A percentile compares a stretch with the other conserved stretches of the same genome.
These are phyloP conservation scores for Persicaria maculosa DNA, from an alignment of 148 eudicot genomes.

Conservation along the genomic window DNA sequence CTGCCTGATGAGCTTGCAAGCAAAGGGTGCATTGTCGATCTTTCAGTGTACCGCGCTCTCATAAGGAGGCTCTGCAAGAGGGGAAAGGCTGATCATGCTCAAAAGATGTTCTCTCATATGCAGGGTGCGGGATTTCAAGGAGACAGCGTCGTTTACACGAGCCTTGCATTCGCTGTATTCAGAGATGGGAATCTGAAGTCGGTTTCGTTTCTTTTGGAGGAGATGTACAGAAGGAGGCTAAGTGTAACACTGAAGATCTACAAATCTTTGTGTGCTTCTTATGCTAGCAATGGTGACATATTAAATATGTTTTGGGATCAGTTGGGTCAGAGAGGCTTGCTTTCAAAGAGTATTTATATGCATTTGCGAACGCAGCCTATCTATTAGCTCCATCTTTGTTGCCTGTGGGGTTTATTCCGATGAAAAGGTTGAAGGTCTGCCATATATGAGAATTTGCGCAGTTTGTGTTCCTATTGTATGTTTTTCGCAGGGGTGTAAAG, in stretches of 20 bases:
- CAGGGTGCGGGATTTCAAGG: conserved; percentile 60
- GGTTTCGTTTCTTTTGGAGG: conserved; percentile 54
- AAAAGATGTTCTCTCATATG: conserved; percentile 46
- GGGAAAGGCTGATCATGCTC: conserved; percentile 57
- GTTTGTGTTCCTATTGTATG: too few relatives aligned
- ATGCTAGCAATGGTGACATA: conserved; percentile 32
- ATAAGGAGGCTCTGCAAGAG: conserved; percentile 71
- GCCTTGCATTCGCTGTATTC: conserved; percentile 61
- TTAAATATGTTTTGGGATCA: conserved; percentile 63
- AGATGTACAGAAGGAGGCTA: conserved; percentile 67
- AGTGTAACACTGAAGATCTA: conserved; percentile 59
- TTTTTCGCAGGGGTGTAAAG: too few relatives aligned
- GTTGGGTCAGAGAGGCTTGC: conserved; percentile 50
- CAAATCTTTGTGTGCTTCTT: conserved; percentile 51
- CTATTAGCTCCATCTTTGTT: not conserved
- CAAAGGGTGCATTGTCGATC: conserved; percentile 48
- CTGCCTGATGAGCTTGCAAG: conserved; percentile 47
- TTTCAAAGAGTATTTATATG: conserved; percentile 39
- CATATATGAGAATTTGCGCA: too few relatives aligned
- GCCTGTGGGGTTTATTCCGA: too few relatives aligned
- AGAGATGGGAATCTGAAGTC: conserved; percentile 39
- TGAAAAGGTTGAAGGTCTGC: too few relatives aligned
- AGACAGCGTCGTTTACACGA: conserved; percentile 61
- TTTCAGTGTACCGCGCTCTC: conserved; percentile 73
- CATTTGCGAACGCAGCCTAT: conserved; percentile 19